Conservation (phyloP, 805 yeast species). For the Suhomyces emberorum region DNA sequence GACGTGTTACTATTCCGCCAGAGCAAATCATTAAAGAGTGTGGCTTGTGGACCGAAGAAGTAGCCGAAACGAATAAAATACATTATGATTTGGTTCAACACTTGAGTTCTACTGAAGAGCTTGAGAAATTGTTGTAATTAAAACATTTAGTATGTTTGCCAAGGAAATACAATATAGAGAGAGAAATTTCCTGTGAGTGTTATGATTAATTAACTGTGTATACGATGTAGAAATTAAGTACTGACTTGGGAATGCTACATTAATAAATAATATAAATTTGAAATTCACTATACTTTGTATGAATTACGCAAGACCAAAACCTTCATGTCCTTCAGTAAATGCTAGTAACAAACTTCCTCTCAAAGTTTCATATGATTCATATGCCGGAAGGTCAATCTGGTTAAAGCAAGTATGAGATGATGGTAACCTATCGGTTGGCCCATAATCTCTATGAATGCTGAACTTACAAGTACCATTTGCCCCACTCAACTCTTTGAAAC, state of each 20-base stretch:
- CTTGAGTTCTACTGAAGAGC: slow-evolving; percentile 21
- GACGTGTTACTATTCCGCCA: slow-evolving; percentile 73
- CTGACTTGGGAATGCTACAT: no score
- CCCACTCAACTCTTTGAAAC: slow-evolving; percentile 87
- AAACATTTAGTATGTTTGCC: no score
- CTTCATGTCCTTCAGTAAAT: slow-evolving; percentile 92
- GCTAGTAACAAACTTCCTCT: slow-evolving; percentile 80
- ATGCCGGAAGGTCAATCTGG: slow-evolving; percentile 90
- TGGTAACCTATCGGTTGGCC: slow-evolving; percentile 81
- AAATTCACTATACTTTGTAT: no score
- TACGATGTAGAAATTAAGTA: no score
- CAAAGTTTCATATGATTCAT: slow-evolving; percentile 81
- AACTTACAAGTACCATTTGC: slow-evolving; percentile 83
- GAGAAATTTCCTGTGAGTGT: no score
- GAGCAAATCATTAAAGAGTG: slow-evolving; percentile 51
- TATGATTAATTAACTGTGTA: no score
- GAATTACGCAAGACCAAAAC: slow-evolving; percentile 81
- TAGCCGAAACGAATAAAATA: slow-evolving; percentile 36
- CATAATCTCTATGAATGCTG: slow-evolving; percentile 86
- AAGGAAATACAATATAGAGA: no score
- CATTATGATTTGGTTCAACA: slow-evolving; percentile 40
- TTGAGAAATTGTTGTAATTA: slow-evolving; percentile 6
- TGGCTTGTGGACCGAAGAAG: slow-evolving; percentile 55
- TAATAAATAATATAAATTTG: no score
- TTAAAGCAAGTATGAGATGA: slow-evolving; percentile 97